Evolutionary conservation across 257 asterid genomes (phyloP).

Genomic region (Salvia hispanica): DNA sequence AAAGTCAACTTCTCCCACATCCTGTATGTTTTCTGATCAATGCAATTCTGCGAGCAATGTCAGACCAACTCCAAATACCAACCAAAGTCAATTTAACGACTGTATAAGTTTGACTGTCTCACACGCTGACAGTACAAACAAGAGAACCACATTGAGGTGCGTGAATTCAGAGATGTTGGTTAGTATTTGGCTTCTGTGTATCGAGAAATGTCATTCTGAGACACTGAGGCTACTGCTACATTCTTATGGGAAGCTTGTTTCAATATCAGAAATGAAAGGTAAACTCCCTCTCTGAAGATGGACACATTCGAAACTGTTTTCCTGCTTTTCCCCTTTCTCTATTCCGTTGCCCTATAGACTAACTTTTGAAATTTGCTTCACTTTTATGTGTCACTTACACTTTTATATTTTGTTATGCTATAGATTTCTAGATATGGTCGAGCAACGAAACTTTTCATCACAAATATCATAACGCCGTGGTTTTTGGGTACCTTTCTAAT

Average conservation of each 20-base stretch:
- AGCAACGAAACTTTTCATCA: not conserved
- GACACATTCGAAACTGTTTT: not conserved
- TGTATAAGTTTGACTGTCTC: conserved; percentile 31
- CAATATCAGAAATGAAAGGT: conserved; percentile 81
- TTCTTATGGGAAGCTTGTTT: conserved; percentile 73
- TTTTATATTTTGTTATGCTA: not conserved
- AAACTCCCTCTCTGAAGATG: conserved; percentile 9
- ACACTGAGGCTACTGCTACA: conserved; percentile 79
- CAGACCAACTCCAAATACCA: conserved; percentile 24
- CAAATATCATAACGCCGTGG: not conserved
- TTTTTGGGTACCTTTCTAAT: not conserved
- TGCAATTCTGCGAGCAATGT: conserved; percentile 44
- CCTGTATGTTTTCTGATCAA: conserved; percentile 37
- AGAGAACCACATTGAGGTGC: conserved; percentile 43
- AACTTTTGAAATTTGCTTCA: not conserved
- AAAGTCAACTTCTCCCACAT: conserved; percentile 47
- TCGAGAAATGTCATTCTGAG: conserved; percentile 86
- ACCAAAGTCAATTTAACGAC: conserved; percentile 32
- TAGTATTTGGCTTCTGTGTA: conserved; percentile 70
- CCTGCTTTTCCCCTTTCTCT: conserved; percentile 3
- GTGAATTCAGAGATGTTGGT: conserved; percentile 55
- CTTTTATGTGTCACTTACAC: too few species aligned
- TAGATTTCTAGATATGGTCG: not conserved
- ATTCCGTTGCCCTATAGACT: not conserved
- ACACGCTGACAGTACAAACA: conserved; percentile 37